These are phyloP conservation scores for Rhytidiadelphus loreus DNA, from an alignment of 225 moss, liverwort and hornwort species.

Conservation along the genomic window DNA sequence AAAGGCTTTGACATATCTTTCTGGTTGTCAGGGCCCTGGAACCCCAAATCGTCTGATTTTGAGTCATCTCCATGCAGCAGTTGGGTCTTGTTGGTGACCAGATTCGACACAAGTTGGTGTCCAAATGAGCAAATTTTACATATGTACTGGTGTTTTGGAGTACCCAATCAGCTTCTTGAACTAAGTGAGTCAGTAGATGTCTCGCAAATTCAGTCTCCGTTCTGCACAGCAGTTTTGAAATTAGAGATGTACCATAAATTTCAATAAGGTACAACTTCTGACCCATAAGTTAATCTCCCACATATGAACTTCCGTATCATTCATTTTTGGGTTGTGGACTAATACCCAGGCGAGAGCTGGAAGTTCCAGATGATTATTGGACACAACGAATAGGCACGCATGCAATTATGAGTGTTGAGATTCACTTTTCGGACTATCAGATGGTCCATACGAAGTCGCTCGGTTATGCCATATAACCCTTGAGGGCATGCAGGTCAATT, in stretches of 20 bases:
- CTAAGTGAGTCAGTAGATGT: slow-evolving; percentile 25
- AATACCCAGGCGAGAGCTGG: background rate
- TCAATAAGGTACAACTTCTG: background rate
- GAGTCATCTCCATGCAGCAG: background rate
- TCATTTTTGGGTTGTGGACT: background rate
- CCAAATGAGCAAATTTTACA: background rate
- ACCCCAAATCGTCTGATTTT: background rate
- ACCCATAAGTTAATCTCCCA: background rate
- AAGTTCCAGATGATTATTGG: background rate
- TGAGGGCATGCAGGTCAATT: background rate
- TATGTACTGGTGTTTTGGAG: background rate
- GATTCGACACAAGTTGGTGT: background rate
- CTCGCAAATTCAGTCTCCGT: slow-evolving; percentile 26
- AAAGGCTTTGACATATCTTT: background rate
- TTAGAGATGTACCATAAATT: background rate
- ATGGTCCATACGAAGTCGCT: background rate
- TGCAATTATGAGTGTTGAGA: background rate
- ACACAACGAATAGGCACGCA: too few species aligned
- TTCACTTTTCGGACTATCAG: background rate
- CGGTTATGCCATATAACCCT: too few species aligned
- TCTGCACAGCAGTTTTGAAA: slow-evolving; percentile 24
- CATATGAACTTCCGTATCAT: background rate
- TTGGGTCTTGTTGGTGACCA: background rate
- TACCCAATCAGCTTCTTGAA: background rate
- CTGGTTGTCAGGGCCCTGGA: background rate